Evolutionary conservation across 202 grass and related monocot genomes (phyloP).

Genomic region (Schoenoplectus triqueter): DNA sequence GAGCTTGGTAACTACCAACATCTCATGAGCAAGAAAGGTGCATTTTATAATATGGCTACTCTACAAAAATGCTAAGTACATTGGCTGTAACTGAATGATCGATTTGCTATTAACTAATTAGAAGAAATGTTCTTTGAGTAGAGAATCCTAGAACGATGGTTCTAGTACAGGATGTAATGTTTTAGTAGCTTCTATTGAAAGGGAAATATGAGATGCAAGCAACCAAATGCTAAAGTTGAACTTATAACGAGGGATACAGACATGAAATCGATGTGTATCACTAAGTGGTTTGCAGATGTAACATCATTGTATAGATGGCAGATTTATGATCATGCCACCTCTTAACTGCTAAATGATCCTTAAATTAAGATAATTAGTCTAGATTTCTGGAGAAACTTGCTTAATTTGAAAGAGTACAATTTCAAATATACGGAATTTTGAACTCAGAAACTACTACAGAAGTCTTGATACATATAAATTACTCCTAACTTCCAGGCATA

Average conservation of each 20-base stretch:
- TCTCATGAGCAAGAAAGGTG: constrained; percentile 93
- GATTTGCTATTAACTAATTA: constrained; percentile 6
- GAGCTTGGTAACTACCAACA: constrained; percentile 91
- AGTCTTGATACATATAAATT: not conserved
- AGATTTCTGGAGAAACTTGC: not conserved
- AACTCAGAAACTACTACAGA: not conserved
- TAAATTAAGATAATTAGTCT: not conserved
- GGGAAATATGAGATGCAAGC: not conserved
- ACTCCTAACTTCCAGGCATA: not conserved
- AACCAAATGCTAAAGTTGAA: constrained; percentile 5
- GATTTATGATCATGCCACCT: not conserved
- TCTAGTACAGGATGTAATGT: constrained; percentile 18
- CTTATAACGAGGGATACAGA: not conserved
- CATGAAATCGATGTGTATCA: not conserved
- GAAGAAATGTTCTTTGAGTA: constrained; percentile 3
- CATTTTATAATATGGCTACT: constrained; percentile 82
- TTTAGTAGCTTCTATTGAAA: not conserved
- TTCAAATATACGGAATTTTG: constrained; percentile 17
- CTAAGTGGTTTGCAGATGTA: constrained; percentile 6
- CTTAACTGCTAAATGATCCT: not conserved
- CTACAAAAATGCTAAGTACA: constrained; percentile 61
- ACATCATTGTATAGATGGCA: not conserved
- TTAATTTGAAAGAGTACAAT: not conserved
- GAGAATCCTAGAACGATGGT: constrained; percentile 16
- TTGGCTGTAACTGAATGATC: constrained; percentile 6